Conservation (phyloP, 1,284 basidiomycete species). For the Leccinum fuscescens region DNA sequence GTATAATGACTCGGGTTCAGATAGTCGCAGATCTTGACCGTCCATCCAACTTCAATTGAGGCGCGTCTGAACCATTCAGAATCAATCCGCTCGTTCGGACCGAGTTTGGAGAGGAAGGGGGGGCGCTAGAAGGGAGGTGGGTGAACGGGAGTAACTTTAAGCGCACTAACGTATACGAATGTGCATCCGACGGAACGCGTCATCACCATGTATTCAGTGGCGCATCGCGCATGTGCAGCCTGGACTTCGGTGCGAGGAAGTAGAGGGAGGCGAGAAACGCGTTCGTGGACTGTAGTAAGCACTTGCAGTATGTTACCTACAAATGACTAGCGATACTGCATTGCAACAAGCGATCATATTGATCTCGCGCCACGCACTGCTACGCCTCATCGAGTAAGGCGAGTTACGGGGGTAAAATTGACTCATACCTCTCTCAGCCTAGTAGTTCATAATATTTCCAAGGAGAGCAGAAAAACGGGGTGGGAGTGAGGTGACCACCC, state of each 20-base stretch:
- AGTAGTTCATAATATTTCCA: background rate
- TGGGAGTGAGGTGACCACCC: conserved; percentile 5
- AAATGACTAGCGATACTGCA: background rate
- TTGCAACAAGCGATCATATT: background rate
- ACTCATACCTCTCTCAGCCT: background rate
- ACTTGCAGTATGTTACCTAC: background rate
- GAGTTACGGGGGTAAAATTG: background rate
- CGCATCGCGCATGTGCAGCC: background rate
- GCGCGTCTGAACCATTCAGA: background rate
- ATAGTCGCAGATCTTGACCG: background rate
- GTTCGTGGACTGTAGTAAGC: background rate
- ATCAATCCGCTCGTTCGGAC: background rate
- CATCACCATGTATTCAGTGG: background rate
- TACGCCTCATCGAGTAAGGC: background rate
- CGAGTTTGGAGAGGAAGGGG: background rate
- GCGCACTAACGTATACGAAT: background rate
- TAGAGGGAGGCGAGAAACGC: background rate
- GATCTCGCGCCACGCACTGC: background rate
- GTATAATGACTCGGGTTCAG: background rate
- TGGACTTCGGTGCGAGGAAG: background rate
- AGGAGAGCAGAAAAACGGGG: background rate
- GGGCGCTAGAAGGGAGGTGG: background rate
- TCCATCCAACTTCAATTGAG: background rate
- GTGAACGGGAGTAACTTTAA: background rate
- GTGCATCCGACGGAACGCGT: background rate